A percentile compares a stretch with the other conserved stretches of the same genome.
Conservation (phyloP, 192 early-diverging fungal species). For the Diversispora eburnea region DNA sequence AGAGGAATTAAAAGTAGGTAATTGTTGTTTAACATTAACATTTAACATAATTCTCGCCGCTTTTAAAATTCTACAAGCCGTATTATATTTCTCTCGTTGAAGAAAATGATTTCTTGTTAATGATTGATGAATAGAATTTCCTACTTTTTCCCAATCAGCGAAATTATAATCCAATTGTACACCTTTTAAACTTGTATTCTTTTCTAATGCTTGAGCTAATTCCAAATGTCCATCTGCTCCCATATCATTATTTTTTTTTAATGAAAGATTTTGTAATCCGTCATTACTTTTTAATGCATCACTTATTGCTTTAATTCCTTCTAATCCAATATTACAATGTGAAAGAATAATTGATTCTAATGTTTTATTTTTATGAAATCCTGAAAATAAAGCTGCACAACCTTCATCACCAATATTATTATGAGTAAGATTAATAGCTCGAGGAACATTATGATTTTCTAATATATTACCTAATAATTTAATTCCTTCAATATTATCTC, state of each 20-base stretch:
- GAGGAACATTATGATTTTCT: background rate
- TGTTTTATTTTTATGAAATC: slow-evolving; percentile 36
- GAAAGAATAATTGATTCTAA: slow-evolving; percentile 40
- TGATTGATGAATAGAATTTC: slow-evolving; percentile 42
- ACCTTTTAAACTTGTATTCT: slow-evolving; percentile 40
- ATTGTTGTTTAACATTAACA: background rate
- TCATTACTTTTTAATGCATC: slow-evolving; percentile 33
- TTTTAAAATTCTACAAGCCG: slow-evolving; percentile 38
- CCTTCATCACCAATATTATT: slow-evolving; percentile 31
- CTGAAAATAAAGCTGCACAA: slow-evolving; percentile 27
- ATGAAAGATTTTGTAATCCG: slow-evolving; percentile 39
- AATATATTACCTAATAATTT: slow-evolving; percentile 30
- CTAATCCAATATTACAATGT: slow-evolving; percentile 36
- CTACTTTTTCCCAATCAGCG: slow-evolving; percentile 40
- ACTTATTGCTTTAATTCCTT: slow-evolving; percentile 31
- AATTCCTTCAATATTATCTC: slow-evolving; percentile 29
- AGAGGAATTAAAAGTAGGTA: background rate
- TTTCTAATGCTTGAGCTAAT: slow-evolving; percentile 35
- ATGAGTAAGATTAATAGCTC: slow-evolving; percentile 37
- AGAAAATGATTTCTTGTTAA: slow-evolving; percentile 43
- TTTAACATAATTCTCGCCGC: slow-evolving; percentile 36
- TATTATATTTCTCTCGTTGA: slow-evolving; percentile 41
- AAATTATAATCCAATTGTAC: slow-evolving; percentile 48
- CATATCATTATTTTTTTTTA: slow-evolving; percentile 40
- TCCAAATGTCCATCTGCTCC: slow-evolving; percentile 43